Conservation (phyloP, 1,139 yeast species). For the Groenewaldozyma sp. region DNA sequence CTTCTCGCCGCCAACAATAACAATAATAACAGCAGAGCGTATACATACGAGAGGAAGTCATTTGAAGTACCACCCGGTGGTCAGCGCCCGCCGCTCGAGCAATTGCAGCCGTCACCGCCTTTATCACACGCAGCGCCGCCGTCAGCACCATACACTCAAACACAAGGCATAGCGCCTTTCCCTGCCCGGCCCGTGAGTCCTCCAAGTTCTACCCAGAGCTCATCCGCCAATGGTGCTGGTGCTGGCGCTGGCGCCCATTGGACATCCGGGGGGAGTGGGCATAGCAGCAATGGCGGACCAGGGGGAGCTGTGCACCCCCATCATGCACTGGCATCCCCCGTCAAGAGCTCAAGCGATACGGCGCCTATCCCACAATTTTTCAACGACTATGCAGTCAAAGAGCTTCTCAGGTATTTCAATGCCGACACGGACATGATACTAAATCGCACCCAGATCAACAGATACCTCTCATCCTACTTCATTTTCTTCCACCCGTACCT, state of each 20-base stretch:
- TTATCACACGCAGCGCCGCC: too few species aligned
- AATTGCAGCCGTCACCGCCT: too few species aligned
- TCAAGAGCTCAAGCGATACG: not conserved
- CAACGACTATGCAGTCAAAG: conserved; percentile 13
- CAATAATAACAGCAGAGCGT: not conserved
- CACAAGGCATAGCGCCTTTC: not conserved
- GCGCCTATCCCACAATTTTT: conserved; percentile 20
- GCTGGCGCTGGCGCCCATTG: too few species aligned
- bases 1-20: conserved; percentile 1
- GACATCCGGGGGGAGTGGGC: not conserved
- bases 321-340: not conserved
- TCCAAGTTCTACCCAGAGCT: conserved; percentile 1
- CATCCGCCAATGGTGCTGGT: too few species aligned
- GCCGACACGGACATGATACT: too few species aligned
- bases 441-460: conserved; percentile 24
- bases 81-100: too few species aligned
- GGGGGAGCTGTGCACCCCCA: not conserved
- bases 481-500: conserved; percentile 28
- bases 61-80: not conserved
- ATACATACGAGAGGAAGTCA: conserved; percentile 1
- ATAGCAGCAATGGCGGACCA: not conserved
- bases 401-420: conserved; percentile 15
- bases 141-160: too few species aligned
- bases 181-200: conserved; percentile 4
- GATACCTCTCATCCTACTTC: conserved; percentile 28